phyloP scores from a whole-genome alignment of 2,329 filamentous ascomycete species.

The Waltergamsia citrina region DNA sequence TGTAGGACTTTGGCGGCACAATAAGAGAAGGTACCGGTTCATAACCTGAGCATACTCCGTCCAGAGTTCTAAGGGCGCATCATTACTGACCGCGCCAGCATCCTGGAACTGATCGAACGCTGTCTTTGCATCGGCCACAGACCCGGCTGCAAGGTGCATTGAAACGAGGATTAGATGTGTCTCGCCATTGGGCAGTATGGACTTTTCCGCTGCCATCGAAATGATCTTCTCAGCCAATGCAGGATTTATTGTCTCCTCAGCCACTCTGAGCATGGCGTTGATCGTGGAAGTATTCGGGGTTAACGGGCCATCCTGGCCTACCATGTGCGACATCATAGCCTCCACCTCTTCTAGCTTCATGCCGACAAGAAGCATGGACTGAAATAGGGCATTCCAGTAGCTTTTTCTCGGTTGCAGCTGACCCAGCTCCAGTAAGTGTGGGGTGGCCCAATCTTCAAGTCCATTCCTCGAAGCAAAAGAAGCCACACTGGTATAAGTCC shows the following conservation, averaged over 20 bases:
- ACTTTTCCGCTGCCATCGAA: slow-evolving; percentile 53
- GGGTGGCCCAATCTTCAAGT: slow-evolving; percentile 51
- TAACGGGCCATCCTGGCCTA: slow-evolving; percentile 42
- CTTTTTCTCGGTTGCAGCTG: slow-evolving; percentile 37
- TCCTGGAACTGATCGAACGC: slow-evolving; percentile 39
- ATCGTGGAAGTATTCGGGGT: slow-evolving; percentile 62
- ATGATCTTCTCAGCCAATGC: slow-evolving; percentile 68
- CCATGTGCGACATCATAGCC: slow-evolving; percentile 61
- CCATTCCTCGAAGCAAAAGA: slow-evolving; percentile 48
- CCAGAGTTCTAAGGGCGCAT: slow-evolving; percentile 25
- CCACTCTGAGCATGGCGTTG: slow-evolving; percentile 66
- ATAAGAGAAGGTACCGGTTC: slow-evolving; percentile 62
- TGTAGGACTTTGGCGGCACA: slow-evolving; percentile 52
- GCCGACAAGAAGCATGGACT: slow-evolving; percentile 60
- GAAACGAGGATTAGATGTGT: slow-evolving; percentile 70
- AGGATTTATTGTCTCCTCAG: slow-evolving; percentile 59
- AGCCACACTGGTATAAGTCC: slow-evolving; percentile 14
- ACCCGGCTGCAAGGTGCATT: slow-evolving; percentile 62
- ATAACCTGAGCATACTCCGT: slow-evolving; percentile 50
- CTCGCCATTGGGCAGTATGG: slow-evolving; percentile 55
- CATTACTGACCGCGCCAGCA: neutral
- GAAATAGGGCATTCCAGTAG: slow-evolving; percentile 63
- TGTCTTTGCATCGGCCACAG: slow-evolving; percentile 59
- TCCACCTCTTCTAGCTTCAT: slow-evolving; percentile 46
- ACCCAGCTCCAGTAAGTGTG: slow-evolving; percentile 44